phyloP scores from a whole-genome alignment of 495 filamentous ascomycete genomes.

The Talaromyces liani region DNA sequence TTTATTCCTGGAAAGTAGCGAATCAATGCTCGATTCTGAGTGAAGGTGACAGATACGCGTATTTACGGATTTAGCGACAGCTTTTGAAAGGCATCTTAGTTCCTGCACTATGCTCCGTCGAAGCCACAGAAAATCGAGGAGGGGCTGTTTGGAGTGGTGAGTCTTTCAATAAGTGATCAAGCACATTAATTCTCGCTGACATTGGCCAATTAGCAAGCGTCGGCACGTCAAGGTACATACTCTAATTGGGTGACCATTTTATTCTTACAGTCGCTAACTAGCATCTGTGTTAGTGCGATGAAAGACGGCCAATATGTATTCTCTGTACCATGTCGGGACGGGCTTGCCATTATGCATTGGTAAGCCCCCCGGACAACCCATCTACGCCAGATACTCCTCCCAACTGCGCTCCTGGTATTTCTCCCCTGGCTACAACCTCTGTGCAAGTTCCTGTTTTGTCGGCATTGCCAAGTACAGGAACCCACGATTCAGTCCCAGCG shows the following conservation, averaged over 20 bases:
- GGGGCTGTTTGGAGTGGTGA: slow-evolving; percentile 27
- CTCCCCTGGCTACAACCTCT: not conserved
- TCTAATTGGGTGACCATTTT: not conserved
- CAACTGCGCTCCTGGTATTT: not conserved
- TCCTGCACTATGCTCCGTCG: slow-evolving; percentile 16
- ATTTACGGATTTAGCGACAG: not conserved
- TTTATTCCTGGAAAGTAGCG: not conserved
- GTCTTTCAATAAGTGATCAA: slow-evolving; percentile 5
- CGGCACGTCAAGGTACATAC: slow-evolving; percentile 13
- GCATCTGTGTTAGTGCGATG: slow-evolving; percentile 15
- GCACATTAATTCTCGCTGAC: not conserved
- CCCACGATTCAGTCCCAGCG: not conserved
- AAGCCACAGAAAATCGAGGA: slow-evolving; percentile 18
- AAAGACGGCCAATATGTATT: slow-evolving; percentile 17
- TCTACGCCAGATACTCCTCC: not conserved
- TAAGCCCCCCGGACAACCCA: not conserved
- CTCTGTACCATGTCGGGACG: slow-evolving; percentile 16
- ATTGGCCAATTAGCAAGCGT: slow-evolving; percentile 4
- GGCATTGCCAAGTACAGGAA: not conserved
- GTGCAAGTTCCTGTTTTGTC: not conserved
- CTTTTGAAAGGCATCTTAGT: not conserved
- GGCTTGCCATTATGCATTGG: slow-evolving; percentile 15
- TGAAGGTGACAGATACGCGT: not conserved
- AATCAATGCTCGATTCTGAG: no score
- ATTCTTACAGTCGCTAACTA: not conserved